Evolutionary conservation across 345 rosid species (phyloP).

Genomic region (Psidium guajava): DNA sequence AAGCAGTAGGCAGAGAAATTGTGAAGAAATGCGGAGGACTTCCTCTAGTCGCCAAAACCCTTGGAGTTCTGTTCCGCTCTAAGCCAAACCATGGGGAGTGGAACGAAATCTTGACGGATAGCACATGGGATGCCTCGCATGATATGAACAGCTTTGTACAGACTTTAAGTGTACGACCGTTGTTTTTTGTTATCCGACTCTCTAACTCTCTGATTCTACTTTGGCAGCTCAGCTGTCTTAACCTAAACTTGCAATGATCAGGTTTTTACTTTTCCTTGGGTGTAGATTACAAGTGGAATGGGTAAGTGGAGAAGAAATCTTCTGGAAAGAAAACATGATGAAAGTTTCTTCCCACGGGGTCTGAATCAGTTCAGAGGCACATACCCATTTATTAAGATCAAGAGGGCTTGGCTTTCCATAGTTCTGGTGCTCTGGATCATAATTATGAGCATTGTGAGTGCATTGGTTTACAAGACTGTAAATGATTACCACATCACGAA

Average conservation of each 20-base stretch:
- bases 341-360: background rate
- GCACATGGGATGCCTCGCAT: slow-evolving; percentile 23
- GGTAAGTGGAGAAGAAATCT: background rate
- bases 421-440: background rate
- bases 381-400: background rate
- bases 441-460: background rate
- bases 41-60: slow-evolving; percentile 26
- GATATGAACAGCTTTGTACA: slow-evolving; percentile 18
- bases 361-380: background rate
- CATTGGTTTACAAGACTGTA: background rate
- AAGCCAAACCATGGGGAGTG: slow-evolving; percentile 18
- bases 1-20: slow-evolving; percentile 14
- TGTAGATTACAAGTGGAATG: background rate
- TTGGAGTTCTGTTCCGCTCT: slow-evolving; percentile 24
- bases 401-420: background rate
- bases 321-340: background rate
- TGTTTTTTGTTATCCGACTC: background rate
- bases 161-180: slow-evolving; percentile 13
- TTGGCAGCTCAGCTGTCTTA: background rate
- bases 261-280: background rate
- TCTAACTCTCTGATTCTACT: background rate
- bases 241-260: background rate
- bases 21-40: slow-evolving; percentile 27
- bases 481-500: background rate
- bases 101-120: slow-evolving; percentile 24